Evolutionary conservation across 2,329 filamentous ascomycete species (phyloP).

Genomic region (Xylariomycetidae sp.): DNA sequence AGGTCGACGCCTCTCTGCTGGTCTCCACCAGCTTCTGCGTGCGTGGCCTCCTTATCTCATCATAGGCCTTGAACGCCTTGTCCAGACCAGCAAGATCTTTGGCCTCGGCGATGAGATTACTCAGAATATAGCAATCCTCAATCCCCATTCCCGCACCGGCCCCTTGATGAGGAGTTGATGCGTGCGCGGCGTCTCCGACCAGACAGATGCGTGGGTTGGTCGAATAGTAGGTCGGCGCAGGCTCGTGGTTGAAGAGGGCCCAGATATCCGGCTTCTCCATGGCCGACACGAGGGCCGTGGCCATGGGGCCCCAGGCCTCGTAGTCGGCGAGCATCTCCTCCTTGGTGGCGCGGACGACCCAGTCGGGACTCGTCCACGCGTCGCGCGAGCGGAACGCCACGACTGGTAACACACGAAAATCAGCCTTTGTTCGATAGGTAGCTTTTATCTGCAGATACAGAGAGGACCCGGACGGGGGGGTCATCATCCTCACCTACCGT

Average conservation of each 20-base stretch:
- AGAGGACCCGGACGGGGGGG: background rate
- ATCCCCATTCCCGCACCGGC: constrained; percentile 54
- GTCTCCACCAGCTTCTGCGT: constrained; percentile 44
- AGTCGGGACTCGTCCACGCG: constrained; percentile 17
- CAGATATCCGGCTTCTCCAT: constrained; percentile 40
- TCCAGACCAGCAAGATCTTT: constrained; percentile 27
- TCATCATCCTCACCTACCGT: constrained; percentile 13
- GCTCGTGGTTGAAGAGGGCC: constrained; percentile 37
- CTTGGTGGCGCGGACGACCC: constrained; percentile 18
- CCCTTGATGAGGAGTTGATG: constrained; percentile 54
- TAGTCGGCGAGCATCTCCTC: constrained; percentile 20
- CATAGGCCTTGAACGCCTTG: constrained; percentile 44
- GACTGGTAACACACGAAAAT: too few species aligned
- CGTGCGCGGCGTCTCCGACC: constrained; percentile 58
- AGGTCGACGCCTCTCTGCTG: constrained; percentile 37
- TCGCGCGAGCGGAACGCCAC: constrained; percentile 21
- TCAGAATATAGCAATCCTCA: constrained; percentile 37
- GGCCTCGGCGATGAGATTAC: constrained; percentile 39
- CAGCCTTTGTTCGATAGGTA: too few species aligned
- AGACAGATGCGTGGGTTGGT: constrained; percentile 34
- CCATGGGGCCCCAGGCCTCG: constrained; percentile 14
- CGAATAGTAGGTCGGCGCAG: constrained; percentile 35
- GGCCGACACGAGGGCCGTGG: constrained; percentile 11
- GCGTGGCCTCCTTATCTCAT: constrained; percentile 40
- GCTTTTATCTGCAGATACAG: too few species aligned